Evolutionary conservation across 2,329 filamentous ascomycete species (phyloP).

Genomic region (Lasiodiplodia gonubiensis): DNA sequence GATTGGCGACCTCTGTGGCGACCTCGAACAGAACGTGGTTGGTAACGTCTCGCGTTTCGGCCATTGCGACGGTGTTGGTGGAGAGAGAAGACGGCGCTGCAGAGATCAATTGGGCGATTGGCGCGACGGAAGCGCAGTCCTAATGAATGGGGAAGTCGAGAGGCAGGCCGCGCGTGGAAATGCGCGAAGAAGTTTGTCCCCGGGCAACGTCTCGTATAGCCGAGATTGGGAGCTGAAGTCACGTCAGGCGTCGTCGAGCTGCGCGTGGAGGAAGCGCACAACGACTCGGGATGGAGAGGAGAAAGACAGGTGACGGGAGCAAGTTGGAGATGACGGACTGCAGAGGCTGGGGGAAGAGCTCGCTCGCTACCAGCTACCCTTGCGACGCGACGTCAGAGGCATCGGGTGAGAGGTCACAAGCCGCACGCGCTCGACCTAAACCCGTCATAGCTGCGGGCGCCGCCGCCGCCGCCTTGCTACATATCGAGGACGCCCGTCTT

Average conservation of each 20-base stretch:
- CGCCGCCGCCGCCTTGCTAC: background rate
- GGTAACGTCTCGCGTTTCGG: conserved; percentile 71
- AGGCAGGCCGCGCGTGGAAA: conserved; percentile 18
- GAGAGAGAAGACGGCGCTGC: background rate
- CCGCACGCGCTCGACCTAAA: background rate
- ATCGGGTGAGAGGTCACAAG: conserved; percentile 18
- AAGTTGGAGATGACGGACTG: conserved; percentile 5
- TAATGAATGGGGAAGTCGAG: conserved; percentile 20
- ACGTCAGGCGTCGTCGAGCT: background rate
- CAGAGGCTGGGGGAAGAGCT: conserved; percentile 17
- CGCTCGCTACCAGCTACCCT: conserved; percentile 11
- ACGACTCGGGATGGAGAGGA: background rate
- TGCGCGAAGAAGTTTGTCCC: conserved; percentile 21
- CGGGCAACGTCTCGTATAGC: background rate
- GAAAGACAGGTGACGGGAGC: background rate
- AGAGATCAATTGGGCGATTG: background rate
- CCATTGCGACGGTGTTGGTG: conserved; percentile 15
- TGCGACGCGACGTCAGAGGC: conserved; percentile 25
- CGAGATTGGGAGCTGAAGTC: background rate
- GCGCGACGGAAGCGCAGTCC: background rate
- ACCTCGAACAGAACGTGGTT: conserved; percentile 97
- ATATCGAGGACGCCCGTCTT: background rate
- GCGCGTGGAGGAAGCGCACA: background rate
- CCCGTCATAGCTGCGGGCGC: background rate
- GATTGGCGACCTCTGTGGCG: conserved; percentile 95